Evolutionary conservation across 805 yeast genomes (phyloP).

Genomic region (Sugiyamaella lignohabitans): DNA sequence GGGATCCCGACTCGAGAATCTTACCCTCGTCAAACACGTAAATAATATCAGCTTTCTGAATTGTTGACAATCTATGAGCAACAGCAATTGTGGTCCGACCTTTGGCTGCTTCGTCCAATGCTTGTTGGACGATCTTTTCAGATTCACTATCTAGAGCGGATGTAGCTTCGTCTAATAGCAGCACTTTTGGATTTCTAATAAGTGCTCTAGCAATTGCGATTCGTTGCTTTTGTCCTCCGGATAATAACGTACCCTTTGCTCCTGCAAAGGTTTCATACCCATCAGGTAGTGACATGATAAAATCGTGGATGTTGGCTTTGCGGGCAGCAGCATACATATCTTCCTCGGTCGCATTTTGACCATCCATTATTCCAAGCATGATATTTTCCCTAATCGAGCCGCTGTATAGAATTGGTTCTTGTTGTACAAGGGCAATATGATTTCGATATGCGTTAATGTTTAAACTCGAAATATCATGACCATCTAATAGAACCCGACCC

Average conservation of each 20-base stretch:
- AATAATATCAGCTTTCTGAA: conserved; percentile 54
- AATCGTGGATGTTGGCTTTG: conserved; percentile 54
- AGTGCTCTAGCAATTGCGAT: conserved; percentile 69
- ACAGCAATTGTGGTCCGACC: conserved; percentile 76
- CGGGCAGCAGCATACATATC: conserved; percentile 41
- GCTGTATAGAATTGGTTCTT: conserved; percentile 51
- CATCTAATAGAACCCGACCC: conserved; percentile 48
- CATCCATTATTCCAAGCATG: conserved; percentile 41
- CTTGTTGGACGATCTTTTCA: conserved; percentile 66
- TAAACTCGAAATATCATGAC: conserved; percentile 40
- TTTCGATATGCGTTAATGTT: conserved; percentile 47
- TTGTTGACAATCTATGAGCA: conserved; percentile 76
- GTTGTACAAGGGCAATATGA: conserved; percentile 53
- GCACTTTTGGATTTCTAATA: conserved; percentile 57
- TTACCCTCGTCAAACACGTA: conserved; percentile 55
- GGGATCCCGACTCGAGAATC: conserved; percentile 54
- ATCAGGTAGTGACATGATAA: conserved; percentile 49
- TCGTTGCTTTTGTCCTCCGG: conserved; percentile 75
- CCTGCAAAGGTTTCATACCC: conserved; percentile 55
- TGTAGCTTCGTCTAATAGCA: conserved; percentile 63
- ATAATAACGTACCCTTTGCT: conserved; percentile 49
- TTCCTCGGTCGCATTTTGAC: conserved; percentile 33
- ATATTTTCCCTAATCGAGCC: conserved; percentile 53
- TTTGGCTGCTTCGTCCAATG: conserved; percentile 58
- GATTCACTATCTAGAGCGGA: conserved; percentile 63